phyloP scores from a whole-genome alignment of 2,329 filamentous ascomycete genomes.

The Xylaria sp. region DNA sequence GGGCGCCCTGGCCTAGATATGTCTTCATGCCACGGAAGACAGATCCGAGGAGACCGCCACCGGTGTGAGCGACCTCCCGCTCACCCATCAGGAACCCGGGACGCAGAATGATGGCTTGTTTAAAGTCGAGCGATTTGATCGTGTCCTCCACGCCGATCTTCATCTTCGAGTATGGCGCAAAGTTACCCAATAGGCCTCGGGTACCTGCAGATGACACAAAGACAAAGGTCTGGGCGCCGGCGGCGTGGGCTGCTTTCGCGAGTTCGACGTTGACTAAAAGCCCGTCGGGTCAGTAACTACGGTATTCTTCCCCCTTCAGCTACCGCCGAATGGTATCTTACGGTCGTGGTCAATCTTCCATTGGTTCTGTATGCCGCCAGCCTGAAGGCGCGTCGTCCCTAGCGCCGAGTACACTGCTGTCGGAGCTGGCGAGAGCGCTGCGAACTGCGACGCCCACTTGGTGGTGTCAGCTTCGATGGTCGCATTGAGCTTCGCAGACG shows the following conservation, averaged over 20 bases:
- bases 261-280: slow-evolving; percentile 75
- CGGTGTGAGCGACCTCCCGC: slow-evolving; percentile 68
- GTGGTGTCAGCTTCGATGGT: slow-evolving; percentile 73
- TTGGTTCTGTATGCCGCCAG: slow-evolving; percentile 81
- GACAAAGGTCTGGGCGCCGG: slow-evolving; percentile 79
- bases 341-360: slow-evolving; percentile 86
- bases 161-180: slow-evolving; percentile 72
- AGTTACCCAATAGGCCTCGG: slow-evolving; percentile 52
- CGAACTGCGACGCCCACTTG: slow-evolving; percentile 73
- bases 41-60: slow-evolving; percentile 66
- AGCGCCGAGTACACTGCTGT: slow-evolving; percentile 78
- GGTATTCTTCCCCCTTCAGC: not conserved
- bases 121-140: slow-evolving; percentile 77
- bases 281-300: not conserved
- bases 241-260: slow-evolving; percentile 76
- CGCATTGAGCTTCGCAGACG: slow-evolving; percentile 70
- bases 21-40: slow-evolving; percentile 65
- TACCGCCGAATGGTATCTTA: slow-evolving; percentile 35
- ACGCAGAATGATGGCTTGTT: slow-evolving; percentile 76
- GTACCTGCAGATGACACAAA: slow-evolving; percentile 73
- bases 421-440: slow-evolving; percentile 64
- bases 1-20: slow-evolving; percentile 62
- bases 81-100: slow-evolving; percentile 81
- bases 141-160: slow-evolving; percentile 88
- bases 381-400: slow-evolving; percentile 79